phyloP scores from a whole-genome alignment of 2,329 filamentous ascomycete genomes.

The Neocatenulostroma microsporum region DNA sequence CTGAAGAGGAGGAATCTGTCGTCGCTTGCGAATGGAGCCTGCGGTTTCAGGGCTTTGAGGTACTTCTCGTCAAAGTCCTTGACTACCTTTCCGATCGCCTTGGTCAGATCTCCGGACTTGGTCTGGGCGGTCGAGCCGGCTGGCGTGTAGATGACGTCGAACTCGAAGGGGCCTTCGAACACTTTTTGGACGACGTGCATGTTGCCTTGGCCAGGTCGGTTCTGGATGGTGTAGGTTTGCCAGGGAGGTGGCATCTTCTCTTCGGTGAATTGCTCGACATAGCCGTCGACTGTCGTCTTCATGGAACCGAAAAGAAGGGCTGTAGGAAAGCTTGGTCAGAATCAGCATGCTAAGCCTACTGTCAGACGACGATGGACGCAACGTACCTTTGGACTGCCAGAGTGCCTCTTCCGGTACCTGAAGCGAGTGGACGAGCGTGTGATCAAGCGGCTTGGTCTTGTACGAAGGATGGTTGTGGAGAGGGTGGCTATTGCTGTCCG shows the following conservation, averaged over 20 bases:
- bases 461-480: conserved; percentile 55
- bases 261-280: conserved; percentile 51
- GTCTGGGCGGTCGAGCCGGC: conserved; percentile 48
- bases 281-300: conserved; percentile 56
- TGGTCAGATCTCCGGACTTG: conserved; percentile 54
- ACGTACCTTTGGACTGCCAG: conserved; percentile 71
- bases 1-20: conserved; percentile 71
- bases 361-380: conserved; percentile 7
- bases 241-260: conserved; percentile 71
- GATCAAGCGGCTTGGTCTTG: conserved; percentile 62
- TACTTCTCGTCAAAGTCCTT: conserved; percentile 69
- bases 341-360: conserved; percentile 36
- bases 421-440: conserved; percentile 68
- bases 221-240: conserved; percentile 72
- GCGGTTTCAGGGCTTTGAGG: conserved; percentile 60
- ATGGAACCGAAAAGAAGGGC: conserved; percentile 54
- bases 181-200: conserved; percentile 84
- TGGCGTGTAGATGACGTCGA: conserved; percentile 86
- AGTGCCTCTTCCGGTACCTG: conserved; percentile 57
- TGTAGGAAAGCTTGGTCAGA: conserved; percentile 34
- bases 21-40: conserved; percentile 62
- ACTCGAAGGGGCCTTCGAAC: conserved; percentile 82
- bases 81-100: conserved; percentile 59
- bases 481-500: conserved; percentile 55
- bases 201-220: conserved; percentile 65